phyloP scores from a whole-genome alignment of 352 stramenopile species.

The Hyphochytrium catenoides region DNA sequence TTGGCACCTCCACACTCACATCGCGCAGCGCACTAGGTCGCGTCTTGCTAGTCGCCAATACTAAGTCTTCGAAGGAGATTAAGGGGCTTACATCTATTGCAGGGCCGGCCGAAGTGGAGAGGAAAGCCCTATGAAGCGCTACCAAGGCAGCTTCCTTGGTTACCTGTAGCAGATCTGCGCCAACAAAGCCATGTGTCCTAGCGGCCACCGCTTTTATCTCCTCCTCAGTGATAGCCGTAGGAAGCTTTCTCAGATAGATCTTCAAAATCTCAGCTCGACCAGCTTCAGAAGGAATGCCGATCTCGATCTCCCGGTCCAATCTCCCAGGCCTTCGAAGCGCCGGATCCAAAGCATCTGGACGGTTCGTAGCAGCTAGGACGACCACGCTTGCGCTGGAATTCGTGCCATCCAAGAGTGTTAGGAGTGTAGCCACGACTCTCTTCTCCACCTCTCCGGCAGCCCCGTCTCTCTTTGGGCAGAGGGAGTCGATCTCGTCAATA shows the following conservation, averaged over 20 bases:
- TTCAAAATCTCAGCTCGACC: slow-evolving; percentile 77
- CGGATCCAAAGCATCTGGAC: slow-evolving; percentile 69
- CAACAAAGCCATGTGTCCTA: slow-evolving; percentile 84
- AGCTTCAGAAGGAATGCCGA: slow-evolving; percentile 75
- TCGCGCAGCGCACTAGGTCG: slow-evolving; percentile 86
- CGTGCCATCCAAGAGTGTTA: slow-evolving; percentile 68
- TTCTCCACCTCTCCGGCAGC: slow-evolving; percentile 49
- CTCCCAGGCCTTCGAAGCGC: slow-evolving; percentile 76
- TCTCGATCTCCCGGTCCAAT: slow-evolving; percentile 91
- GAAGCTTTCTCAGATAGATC: slow-evolving; percentile 66
- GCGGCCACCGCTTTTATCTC: slow-evolving; percentile 70
- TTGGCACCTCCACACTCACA: slow-evolving; percentile 87
- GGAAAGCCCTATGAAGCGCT: slow-evolving; percentile 22
- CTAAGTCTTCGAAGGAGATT: slow-evolving; percentile 54
- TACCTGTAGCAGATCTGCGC: slow-evolving; percentile 40
- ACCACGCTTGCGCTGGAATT: slow-evolving; percentile 26
- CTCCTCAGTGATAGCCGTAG: slow-evolving; percentile 36
- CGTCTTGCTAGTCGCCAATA: slow-evolving; percentile 63
- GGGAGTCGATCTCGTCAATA: slow-evolving; percentile 71
- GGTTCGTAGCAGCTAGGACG: slow-evolving; percentile 47
- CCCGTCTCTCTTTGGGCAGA: slow-evolving; percentile 55
- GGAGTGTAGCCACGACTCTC: slow-evolving; percentile 56
- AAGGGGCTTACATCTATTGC: slow-evolving; percentile 1
- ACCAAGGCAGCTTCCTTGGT: slow-evolving; percentile 45
- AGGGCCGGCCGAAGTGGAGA: no score